Conservation (phyloP, 2,329 filamentous ascomycete genomes). For the Clonostachys rosea region DNA sequence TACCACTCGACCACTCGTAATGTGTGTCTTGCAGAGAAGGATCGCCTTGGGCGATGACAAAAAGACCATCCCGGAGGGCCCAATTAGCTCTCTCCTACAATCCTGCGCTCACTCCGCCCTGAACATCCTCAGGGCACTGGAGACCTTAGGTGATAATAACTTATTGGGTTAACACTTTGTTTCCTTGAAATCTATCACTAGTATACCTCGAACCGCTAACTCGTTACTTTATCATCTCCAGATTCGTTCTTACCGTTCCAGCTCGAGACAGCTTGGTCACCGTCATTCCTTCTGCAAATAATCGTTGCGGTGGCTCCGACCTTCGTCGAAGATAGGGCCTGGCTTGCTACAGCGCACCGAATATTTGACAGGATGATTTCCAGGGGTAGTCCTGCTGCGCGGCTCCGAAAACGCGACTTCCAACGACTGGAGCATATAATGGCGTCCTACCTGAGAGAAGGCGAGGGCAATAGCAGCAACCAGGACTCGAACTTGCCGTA, state of each 20-base stretch:
- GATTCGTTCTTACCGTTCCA: constrained; percentile 1
- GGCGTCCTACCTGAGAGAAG: neutral
- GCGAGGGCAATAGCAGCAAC: neutral
- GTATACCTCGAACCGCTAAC: neutral
- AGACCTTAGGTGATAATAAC: constrained; percentile 18
- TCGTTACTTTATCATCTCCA: neutral
- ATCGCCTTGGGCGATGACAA: constrained; percentile 11
- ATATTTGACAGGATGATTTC: neutral
- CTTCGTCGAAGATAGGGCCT: neutral
- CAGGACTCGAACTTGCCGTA: neutral
- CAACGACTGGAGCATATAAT: neutral
- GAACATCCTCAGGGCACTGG: constrained; percentile 14
- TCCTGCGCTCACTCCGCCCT: constrained; percentile 19
- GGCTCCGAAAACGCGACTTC: neutral
- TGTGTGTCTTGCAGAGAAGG: constrained; percentile 23
- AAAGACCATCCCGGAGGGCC: constrained; percentile 7
- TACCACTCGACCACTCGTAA: constrained; percentile 19
- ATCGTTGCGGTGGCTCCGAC: neutral
- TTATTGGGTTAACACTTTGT: constrained; percentile 8
- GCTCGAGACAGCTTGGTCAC: neutral
- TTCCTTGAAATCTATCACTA: neutral
- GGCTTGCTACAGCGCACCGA: neutral
- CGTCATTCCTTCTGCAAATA: neutral
- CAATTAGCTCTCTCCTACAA: constrained; percentile 17
- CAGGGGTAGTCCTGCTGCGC: neutral